Conservation (phyloP, 2,329 filamentous ascomycete species). For the Talaromyces verruculosus region DNA sequence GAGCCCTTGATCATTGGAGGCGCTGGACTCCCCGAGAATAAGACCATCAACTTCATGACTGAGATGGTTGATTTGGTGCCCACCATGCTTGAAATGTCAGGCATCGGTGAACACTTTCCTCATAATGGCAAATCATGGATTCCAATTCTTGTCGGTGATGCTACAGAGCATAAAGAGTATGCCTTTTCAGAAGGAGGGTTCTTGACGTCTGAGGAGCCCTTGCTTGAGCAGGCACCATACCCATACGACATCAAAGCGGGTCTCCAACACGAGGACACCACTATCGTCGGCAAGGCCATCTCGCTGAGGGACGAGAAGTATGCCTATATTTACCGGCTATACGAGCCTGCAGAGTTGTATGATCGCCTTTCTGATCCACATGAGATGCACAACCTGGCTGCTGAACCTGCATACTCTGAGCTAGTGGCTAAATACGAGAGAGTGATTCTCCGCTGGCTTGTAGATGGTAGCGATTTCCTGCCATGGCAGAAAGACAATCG, state of each 20-base stretch:
- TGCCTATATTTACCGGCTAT: slow-evolving; percentile 49
- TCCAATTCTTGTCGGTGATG: slow-evolving; percentile 29
- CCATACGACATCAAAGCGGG: slow-evolving; percentile 50
- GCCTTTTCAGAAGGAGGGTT: slow-evolving; percentile 51
- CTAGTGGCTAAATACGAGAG: slow-evolving; percentile 28
- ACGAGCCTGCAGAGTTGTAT: slow-evolving; percentile 50
- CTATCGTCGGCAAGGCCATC: slow-evolving; percentile 47
- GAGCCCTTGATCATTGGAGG: slow-evolving; percentile 50
- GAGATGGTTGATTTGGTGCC: slow-evolving; percentile 52
- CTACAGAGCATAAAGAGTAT: slow-evolving; percentile 36
- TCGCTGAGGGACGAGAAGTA: slow-evolving; percentile 28
- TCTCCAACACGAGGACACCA: slow-evolving; percentile 49
- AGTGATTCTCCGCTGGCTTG: slow-evolving; percentile 42
- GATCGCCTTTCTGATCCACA: slow-evolving; percentile 38
- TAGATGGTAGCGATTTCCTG: slow-evolving; percentile 38
- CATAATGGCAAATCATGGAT: slow-evolving; percentile 44
- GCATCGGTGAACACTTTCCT: slow-evolving; percentile 41
- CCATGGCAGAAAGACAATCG: slow-evolving; percentile 39
- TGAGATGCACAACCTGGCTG: slow-evolving; percentile 30
- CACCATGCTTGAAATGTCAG: slow-evolving; percentile 44
- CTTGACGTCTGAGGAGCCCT: slow-evolving; percentile 46
- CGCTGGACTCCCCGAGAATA: slow-evolving; percentile 40
- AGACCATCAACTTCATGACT: slow-evolving; percentile 36
- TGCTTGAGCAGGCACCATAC: slow-evolving; percentile 46
- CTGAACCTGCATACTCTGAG: neutral